Evolutionary conservation across 176 grass and related monocot genomes (phyloP).

Genomic region (Saccharum officinarum): DNA sequence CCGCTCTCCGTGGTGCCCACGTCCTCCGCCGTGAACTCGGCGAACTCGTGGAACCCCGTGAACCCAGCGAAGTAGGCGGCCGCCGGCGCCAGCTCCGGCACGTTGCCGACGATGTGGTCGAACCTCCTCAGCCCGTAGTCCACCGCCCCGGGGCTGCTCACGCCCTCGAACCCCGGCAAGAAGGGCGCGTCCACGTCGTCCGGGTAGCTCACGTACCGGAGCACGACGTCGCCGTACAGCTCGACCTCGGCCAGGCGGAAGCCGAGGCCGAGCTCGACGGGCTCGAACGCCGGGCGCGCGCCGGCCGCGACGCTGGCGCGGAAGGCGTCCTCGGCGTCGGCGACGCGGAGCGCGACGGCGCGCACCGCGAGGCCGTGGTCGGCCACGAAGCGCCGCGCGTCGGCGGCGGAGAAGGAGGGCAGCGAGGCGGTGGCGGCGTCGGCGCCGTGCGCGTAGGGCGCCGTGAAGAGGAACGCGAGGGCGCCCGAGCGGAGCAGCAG

Average conservation of each 20-base stretch:
- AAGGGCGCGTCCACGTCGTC: constrained; percentile 31
- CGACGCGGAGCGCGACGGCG: constrained; percentile 67
- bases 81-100: constrained; percentile 55
- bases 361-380: constrained; percentile 82
- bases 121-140: constrained; percentile 66
- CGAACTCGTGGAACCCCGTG: constrained; percentile 95
- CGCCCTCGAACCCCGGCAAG: constrained; percentile 72
- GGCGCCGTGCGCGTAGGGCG: constrained; percentile 49
- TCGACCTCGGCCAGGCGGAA: constrained; percentile 81
- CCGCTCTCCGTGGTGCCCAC: constrained; percentile 91
- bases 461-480: constrained; percentile 83
- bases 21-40: constrained; percentile 93
- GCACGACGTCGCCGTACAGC: constrained; percentile 90
- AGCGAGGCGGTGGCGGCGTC: constrained; percentile 45
- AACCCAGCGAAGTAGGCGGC: constrained; percentile 57
- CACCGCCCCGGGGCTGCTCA: neutral
- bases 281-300: constrained; percentile 68
- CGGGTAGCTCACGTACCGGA: constrained; percentile 73
- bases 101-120: constrained; percentile 92
- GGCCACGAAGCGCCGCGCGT: constrained; percentile 49
- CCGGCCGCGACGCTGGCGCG: constrained; percentile 64
- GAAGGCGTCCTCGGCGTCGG: constrained; percentile 76
- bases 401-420: constrained; percentile 62
- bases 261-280: constrained; percentile 59
- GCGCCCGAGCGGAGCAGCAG: constrained; percentile 72